Conservation (phyloP, 495 filamentous ascomycete species). For the Podospora conica region DNA sequence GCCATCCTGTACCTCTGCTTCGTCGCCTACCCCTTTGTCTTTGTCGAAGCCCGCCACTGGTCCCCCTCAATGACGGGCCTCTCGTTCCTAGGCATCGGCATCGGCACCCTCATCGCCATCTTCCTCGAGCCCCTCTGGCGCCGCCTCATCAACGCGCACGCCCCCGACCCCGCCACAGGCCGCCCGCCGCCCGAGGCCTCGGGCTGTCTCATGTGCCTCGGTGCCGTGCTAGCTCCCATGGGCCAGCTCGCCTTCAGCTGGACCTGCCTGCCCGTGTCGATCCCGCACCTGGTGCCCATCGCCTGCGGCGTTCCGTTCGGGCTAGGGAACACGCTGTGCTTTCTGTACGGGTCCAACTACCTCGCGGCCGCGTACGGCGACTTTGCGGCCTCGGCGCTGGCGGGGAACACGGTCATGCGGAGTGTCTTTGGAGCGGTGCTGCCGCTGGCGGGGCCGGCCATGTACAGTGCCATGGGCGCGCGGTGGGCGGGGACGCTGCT, state of each 20-base stretch:
- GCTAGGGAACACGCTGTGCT: constrained; percentile 66
- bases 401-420: constrained; percentile 49
- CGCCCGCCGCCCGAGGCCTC: constrained; percentile 66
- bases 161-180: constrained; percentile 62
- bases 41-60: constrained; percentile 67
- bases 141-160: constrained; percentile 63
- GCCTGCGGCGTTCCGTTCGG: constrained; percentile 75
- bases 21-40: constrained; percentile 77
- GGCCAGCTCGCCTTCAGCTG: constrained; percentile 76
- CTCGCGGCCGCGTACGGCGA: constrained; percentile 71
- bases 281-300: constrained; percentile 71
- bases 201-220: constrained; percentile 64
- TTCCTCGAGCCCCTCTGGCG: constrained; percentile 63
- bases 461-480: constrained; percentile 61
- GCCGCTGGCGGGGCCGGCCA: constrained; percentile 64
- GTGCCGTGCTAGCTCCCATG: constrained; percentile 58
- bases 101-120: constrained; percentile 65
- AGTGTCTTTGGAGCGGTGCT: constrained; percentile 56
- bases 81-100: constrained; percentile 72
- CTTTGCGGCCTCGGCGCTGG: constrained; percentile 60
- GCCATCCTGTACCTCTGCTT: constrained; percentile 83
- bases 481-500: constrained; percentile 76
- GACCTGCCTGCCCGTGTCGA: constrained; percentile 66
- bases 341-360: constrained; percentile 77
- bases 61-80: constrained; percentile 64